A percentile compares a stretch with the other conserved stretches of the same genome.
These are phyloP conservation scores for Amaranthus hypochondriacus DNA, from an alignment of 148 eudicot species.

Conservation along the genomic window DNA sequence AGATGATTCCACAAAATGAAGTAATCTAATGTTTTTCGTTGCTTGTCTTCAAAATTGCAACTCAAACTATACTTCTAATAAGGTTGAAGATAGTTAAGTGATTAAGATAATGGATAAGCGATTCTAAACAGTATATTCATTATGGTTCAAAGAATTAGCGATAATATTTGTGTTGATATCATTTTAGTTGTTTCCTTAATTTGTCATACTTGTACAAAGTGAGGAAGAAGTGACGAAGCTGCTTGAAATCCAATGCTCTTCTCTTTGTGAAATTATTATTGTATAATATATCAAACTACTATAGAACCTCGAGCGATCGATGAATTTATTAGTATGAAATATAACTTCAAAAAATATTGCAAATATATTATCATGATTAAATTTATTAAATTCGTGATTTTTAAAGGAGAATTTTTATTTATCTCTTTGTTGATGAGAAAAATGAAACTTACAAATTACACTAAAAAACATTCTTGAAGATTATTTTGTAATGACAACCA, in stretches of 20 bases:
- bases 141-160: neutral
- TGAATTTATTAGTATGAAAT: too few species aligned
- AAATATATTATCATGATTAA: too few species aligned
- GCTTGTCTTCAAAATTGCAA: neutral
- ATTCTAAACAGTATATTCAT: neutral
- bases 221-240: neutral
- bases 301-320: too few species aligned
- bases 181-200: neutral
- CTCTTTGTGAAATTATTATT: neutral
- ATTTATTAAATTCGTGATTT: too few species aligned
- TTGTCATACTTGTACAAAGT: constrained; percentile 1
- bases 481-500: too few species aligned
- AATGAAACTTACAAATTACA: too few species aligned
- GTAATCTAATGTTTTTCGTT: neutral
- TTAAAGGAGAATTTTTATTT: too few species aligned
- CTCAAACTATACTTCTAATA: neutral
- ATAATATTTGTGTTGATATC: neutral
- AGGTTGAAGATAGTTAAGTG: neutral
- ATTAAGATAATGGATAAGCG: neutral
- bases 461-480: too few species aligned
- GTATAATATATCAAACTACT: too few species aligned
- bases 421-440: too few species aligned
- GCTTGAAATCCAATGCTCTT: neutral
- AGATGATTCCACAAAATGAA: constrained; percentile 1
- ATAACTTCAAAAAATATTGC: too few species aligned